Evolutionary conservation across 371 early-diverging fungal genomes (phyloP).

Genomic region (Saksenaea oblongispora): DNA sequence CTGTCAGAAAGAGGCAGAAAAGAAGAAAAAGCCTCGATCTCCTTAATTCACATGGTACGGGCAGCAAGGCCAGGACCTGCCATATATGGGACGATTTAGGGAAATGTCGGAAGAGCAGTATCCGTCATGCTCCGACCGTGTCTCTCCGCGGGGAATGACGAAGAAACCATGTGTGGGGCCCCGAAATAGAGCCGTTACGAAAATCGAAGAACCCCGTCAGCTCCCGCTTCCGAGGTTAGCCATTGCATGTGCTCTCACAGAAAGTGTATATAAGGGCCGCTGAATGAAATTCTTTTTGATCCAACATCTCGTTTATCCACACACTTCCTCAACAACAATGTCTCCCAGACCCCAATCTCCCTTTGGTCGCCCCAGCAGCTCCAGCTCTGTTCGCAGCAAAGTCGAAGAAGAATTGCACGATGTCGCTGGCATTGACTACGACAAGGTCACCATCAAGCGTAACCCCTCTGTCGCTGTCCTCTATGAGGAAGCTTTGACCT

Average conservation of each 20-base stretch:
- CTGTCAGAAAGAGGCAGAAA: neutral
- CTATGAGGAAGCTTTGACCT: slow-evolving; percentile 92
- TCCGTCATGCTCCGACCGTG: slow-evolving; percentile 3
- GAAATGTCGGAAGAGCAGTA: slow-evolving; percentile 1
- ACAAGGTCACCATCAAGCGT: slow-evolving; percentile 65
- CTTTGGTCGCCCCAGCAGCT: slow-evolving; percentile 36
- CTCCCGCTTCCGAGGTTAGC: slow-evolving; percentile 6
- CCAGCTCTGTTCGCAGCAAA: slow-evolving; percentile 43
- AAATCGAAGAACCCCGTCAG: slow-evolving; percentile 5
- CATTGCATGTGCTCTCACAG: neutral
- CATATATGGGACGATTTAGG: slow-evolving; percentile 2
- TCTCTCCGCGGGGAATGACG: slow-evolving; percentile 2
- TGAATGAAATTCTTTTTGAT: neutral
- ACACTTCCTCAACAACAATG: slow-evolving; percentile 7
- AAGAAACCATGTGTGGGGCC: slow-evolving; percentile 5
- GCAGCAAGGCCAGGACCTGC: slow-evolving; percentile 2
- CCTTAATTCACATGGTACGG: slow-evolving; percentile 1
- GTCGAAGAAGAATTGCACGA: slow-evolving; percentile 56
- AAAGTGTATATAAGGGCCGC: neutral
- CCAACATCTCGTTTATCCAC: neutral
- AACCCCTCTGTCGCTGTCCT: slow-evolving; percentile 83
- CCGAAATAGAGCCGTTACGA: slow-evolving; percentile 5
- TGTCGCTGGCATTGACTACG: slow-evolving; percentile 56
- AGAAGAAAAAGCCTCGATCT: neutral
- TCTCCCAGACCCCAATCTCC: slow-evolving; percentile 48